Conservation (phyloP, 2,329 filamentous ascomycete species). For the Aspergillus tanneri region DNA sequence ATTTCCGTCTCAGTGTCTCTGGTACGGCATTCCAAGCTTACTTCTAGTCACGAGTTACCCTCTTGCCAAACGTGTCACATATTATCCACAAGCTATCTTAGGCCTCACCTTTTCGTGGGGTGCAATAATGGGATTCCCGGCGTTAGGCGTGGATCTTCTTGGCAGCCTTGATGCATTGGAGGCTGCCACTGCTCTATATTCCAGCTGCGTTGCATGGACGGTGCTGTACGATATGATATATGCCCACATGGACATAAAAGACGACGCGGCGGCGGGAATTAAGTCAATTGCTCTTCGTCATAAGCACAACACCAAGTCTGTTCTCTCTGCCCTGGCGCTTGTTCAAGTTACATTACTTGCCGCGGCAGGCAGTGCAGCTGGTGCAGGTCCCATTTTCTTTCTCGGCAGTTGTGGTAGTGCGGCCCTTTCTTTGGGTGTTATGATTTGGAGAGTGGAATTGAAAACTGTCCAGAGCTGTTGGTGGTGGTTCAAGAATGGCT, state of each 20-base stretch:
- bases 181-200: constrained; percentile 46
- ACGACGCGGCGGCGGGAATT: constrained; percentile 51
- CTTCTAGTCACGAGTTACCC: constrained; percentile 51
- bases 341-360: constrained; percentile 46
- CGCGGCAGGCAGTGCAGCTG: constrained; percentile 47
- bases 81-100: constrained; percentile 54
- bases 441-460: constrained; percentile 60
- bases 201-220: constrained; percentile 51
- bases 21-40: constrained; percentile 45
- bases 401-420: constrained; percentile 59
- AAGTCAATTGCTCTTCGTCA: constrained; percentile 53
- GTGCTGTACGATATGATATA: constrained; percentile 54
- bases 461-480: constrained; percentile 59
- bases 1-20: constrained; percentile 44
- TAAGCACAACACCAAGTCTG: constrained; percentile 47
- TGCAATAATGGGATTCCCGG: constrained; percentile 50
- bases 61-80: constrained; percentile 53
- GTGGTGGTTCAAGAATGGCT: constrained; percentile 65
- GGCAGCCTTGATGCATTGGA: neutral
- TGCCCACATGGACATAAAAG: constrained; percentile 53
- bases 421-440: constrained; percentile 53
- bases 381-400: constrained; percentile 60
- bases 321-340: constrained; percentile 43
- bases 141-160: constrained; percentile 48
- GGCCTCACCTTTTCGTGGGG: constrained; percentile 54